phyloP scores from a whole-genome alignment of 768 basidiomycete genomes.

The Psilocybe cyanescens region DNA sequence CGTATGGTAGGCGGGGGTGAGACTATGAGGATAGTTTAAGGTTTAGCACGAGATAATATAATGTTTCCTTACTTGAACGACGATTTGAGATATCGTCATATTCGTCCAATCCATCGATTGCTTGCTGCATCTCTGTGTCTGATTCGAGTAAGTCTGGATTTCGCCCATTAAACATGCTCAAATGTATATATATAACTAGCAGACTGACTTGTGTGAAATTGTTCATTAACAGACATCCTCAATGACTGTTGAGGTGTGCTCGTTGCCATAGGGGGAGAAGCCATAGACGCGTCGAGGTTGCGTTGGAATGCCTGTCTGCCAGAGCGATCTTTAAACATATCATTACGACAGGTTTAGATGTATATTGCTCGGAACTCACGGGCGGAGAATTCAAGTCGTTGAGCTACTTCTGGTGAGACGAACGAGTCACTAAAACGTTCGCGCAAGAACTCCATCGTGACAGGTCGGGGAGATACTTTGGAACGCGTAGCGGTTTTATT shows the following conservation, averaged over 20 bases:
- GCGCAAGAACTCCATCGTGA: conserved; percentile 39
- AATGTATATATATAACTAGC: conserved; percentile 19
- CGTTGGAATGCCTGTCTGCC: conserved; percentile 44
- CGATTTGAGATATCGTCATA: conserved; percentile 43
- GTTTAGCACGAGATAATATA: not conserved
- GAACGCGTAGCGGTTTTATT: conserved; percentile 38
- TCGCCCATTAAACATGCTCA: conserved; percentile 17
- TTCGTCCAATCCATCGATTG: conserved; percentile 58
- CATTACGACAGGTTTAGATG: not conserved
- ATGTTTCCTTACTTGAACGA: conserved; percentile 19
- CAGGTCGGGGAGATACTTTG: conserved; percentile 43
- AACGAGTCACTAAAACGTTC: conserved; percentile 40
- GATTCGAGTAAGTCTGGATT: conserved; percentile 64
- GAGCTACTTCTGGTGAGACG: not conserved
- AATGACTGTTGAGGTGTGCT: conserved; percentile 62
- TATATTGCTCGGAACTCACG: conserved; percentile 7
- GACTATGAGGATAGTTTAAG: not conserved
- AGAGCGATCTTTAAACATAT: conserved; percentile 27
- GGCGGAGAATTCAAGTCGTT: not conserved
- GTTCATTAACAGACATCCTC: conserved; percentile 54
- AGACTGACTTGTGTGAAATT: conserved; percentile 62
- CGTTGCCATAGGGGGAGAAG: conserved; percentile 51
- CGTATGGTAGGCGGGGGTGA: conserved; percentile 6
- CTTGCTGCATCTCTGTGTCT: conserved; percentile 75
- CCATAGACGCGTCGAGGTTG: conserved; percentile 41